Conservation (phyloP, 805 yeast species). For the Candida nonsorbophila region DNA sequence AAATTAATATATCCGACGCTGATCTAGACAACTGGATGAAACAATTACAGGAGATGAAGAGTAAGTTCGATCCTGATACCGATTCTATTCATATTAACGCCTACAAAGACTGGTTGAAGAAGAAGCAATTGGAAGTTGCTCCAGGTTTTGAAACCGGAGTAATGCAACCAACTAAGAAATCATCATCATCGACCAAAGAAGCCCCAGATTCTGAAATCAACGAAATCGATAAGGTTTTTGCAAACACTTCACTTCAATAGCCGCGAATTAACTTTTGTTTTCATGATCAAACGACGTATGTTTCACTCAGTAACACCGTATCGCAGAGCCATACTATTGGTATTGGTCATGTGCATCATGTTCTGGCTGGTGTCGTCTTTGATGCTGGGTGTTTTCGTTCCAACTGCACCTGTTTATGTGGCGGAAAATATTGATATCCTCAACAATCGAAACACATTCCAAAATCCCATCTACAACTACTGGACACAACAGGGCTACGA, state of each 20-base stretch:
- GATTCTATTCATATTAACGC: conserved; percentile 2
- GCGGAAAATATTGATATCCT: no score
- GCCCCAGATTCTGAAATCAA: conserved; percentile 4
- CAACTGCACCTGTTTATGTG: no score
- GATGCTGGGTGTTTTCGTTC: no score
- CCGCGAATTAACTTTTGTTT: no score
- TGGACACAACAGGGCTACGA: no score
- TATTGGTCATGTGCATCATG: no score
- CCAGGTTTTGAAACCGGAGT: conserved; percentile 35
- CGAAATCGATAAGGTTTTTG: conserved; percentile 25
- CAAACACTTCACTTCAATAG: conserved; percentile 14
- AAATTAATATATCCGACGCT: conserved; percentile 18
- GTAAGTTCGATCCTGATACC: conserved; percentile 8
- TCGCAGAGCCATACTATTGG: no score
- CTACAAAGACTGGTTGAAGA: conserved; percentile 24
- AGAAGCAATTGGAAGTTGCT: conserved; percentile 29
- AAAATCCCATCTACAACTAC: no score
- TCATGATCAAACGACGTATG: no score
- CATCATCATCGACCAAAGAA: not conserved
- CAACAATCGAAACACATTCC: no score
- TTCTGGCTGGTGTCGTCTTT: no score
- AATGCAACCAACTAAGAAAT: conserved; percentile 21
- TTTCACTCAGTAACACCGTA: no score
- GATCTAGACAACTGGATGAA: conserved; percentile 23
- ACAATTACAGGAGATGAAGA: conserved; percentile 14